These are phyloP conservation scores for Diaporthe australafricana DNA, from an alignment of 2,329 filamentous ascomycete genomes.

Conservation along the genomic window DNA sequence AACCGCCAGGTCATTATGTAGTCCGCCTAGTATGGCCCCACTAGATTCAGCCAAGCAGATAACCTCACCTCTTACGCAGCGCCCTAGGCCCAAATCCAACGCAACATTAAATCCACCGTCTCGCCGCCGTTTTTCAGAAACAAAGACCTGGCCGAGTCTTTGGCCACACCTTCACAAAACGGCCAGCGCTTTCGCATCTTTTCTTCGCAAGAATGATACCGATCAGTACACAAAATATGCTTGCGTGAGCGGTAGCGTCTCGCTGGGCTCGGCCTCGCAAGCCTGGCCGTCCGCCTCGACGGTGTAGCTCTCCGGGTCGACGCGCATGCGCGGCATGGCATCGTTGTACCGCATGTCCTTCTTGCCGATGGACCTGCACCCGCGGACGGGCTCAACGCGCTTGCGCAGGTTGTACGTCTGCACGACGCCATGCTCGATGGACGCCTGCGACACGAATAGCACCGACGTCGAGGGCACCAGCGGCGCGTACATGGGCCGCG, in stretches of 20 bases:
- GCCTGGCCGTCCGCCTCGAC: conserved; percentile 86
- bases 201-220: background rate
- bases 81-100: background rate
- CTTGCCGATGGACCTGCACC: conserved; percentile 81
- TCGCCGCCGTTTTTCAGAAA: background rate
- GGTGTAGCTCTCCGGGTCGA: conserved; percentile 90
- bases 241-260: conserved; percentile 80
- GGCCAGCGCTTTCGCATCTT: background rate
- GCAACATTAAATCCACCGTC: background rate
- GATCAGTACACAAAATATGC: conserved; percentile 78
- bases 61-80: background rate
- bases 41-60: background rate
- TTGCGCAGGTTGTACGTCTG: conserved; percentile 81
- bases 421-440: conserved; percentile 74
- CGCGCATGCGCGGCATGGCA: conserved; percentile 84
- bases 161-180: background rate
- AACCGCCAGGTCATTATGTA: conserved; percentile 1
- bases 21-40: background rate
- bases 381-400: conserved; percentile 81
- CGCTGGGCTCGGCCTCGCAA: conserved; percentile 79
- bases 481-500: conserved; percentile 87
- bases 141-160: background rate
- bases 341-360: conserved; percentile 92
- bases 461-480: conserved; percentile 79
- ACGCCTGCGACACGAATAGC: conserved; percentile 84